These are phyloP conservation scores for Solanum hybrid DNA, from an alignment of 305 asterid genomes.

Conservation along the genomic window DNA sequence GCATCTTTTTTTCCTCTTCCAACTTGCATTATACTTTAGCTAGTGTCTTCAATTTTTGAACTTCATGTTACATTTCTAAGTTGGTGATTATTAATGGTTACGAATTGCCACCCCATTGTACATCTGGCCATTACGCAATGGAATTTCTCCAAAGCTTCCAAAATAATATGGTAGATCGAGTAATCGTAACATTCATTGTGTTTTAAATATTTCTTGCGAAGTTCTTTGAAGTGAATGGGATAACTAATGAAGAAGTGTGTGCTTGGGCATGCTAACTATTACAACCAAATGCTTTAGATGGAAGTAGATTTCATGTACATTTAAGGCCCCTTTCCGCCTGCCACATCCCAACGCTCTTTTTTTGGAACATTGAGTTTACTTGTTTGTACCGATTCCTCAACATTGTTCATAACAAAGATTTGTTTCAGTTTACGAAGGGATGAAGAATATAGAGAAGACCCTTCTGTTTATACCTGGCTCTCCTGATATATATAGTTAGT, in stretches of 20 bases:
- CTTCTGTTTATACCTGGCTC: background rate
- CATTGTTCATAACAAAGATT: background rate
- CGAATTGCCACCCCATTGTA: background rate
- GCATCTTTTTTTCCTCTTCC: background rate
- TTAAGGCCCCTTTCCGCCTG: background rate
- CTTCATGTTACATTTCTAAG: background rate
- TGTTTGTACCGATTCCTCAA: background rate
- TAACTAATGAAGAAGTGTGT: background rate
- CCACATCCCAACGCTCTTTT: background rate
- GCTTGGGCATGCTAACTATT: background rate
- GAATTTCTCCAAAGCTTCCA: background rate
- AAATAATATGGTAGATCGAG: background rate
- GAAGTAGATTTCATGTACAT: too few relatives aligned
- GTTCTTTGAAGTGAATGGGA: background rate
- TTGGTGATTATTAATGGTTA: background rate
- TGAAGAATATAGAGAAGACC: background rate
- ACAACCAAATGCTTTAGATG: too few relatives aligned
- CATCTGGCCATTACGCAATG: background rate
- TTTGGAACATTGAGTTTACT: background rate
- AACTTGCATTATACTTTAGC: too few relatives aligned
- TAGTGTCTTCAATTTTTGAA: too few relatives aligned
- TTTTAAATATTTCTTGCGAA: background rate
- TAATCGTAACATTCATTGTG: background rate
- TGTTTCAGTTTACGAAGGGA: background rate
- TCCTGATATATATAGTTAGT: background rate